phyloP scores from a whole-genome alignment of 352 stramenopile species.

The Phytophthora meadii region DNA sequence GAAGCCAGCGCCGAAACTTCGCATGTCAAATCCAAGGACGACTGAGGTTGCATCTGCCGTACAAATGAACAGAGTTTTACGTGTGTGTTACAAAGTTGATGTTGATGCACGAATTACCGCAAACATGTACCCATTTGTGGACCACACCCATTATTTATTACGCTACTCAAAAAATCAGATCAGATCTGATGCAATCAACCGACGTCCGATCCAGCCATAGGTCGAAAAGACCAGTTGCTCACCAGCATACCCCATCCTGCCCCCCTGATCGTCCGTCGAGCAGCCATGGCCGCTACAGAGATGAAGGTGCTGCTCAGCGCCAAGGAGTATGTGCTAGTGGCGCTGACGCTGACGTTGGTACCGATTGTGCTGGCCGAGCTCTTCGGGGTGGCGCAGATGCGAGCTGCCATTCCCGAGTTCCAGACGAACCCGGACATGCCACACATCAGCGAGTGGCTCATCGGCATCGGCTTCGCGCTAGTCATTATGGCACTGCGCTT shows the following conservation, averaged over 20 bases:
- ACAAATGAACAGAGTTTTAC: constrained; percentile 15
- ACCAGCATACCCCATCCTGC: constrained; percentile 23
- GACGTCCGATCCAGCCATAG: constrained; percentile 12
- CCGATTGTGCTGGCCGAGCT: constrained; percentile 41
- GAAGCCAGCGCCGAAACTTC: constrained; percentile 8
- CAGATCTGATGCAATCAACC: constrained; percentile 3
- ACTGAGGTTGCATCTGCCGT: constrained; percentile 27
- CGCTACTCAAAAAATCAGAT: background rate
- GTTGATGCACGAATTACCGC: constrained; percentile 1
- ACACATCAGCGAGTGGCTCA: constrained; percentile 32
- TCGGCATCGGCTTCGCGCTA: constrained; percentile 34
- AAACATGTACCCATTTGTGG: constrained; percentile 14
- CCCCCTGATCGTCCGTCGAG: constrained; percentile 13
- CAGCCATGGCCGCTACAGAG: constrained; percentile 40
- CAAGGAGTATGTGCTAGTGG: constrained; percentile 46
- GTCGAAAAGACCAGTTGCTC: constrained; percentile 13
- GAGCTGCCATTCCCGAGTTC: constrained; percentile 40
- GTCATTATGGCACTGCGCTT: constrained; percentile 43
- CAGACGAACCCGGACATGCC: constrained; percentile 43
- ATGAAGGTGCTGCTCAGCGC: constrained; percentile 43
- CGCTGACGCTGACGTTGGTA: constrained; percentile 35
- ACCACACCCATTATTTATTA: constrained; percentile 1
- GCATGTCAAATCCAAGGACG: constrained; percentile 33
- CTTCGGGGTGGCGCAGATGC: constrained; percentile 45
- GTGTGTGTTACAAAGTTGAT: background rate